Evolutionary conservation across 345 rosid genomes (phyloP).

Genomic region (Salix viminalis): DNA sequence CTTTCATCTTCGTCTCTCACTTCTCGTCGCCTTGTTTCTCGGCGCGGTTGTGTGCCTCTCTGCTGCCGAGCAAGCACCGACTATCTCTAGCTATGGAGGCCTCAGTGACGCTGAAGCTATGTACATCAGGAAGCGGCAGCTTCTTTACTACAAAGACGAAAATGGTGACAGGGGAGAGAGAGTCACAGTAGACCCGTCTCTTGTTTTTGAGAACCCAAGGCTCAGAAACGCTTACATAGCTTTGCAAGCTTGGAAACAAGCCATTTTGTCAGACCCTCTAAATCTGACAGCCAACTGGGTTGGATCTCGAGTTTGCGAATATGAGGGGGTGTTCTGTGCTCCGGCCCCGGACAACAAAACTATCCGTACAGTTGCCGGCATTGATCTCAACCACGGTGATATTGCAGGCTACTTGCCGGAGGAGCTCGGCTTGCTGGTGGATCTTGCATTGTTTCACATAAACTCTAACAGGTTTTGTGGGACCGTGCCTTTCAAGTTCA

Average conservation of each 20-base stretch:
- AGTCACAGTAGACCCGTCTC: slow-evolving; percentile 49
- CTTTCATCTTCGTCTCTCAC: slow-evolving; percentile 18
- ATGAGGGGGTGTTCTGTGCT: slow-evolving; percentile 18
- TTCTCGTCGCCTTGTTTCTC: slow-evolving; percentile 16
- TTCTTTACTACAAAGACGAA: slow-evolving; percentile 82
- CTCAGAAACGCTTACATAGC: slow-evolving; percentile 23
- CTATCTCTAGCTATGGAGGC: slow-evolving; percentile 38
- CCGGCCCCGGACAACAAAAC: slow-evolving; percentile 11
- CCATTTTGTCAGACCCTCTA: slow-evolving; percentile 19
- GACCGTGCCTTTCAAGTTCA: slow-evolving; percentile 10
- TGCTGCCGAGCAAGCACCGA: slow-evolving; percentile 26
- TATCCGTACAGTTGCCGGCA: slow-evolving; percentile 18
- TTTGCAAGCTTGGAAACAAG: slow-evolving; percentile 25
- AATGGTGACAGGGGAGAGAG: slow-evolving; percentile 81
- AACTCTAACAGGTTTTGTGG: slow-evolving; percentile 32
- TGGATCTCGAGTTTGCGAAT: slow-evolving; percentile 16
- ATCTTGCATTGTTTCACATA: slow-evolving; percentile 27
- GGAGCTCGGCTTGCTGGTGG: slow-evolving; percentile 21
- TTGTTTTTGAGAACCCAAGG: slow-evolving; percentile 16
- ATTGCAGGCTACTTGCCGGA: slow-evolving; percentile 26
- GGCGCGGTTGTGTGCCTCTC: slow-evolving; percentile 1
- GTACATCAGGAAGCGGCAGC: slow-evolving; percentile 75
- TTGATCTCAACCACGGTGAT: slow-evolving; percentile 28
- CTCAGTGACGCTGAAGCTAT: slow-evolving; percentile 57
- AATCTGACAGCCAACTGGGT: slow-evolving; percentile 21